A percentile compares a stretch with the other conserved stretches of the same genome.
These are phyloP conservation scores for Botrytis porri DNA, from an alignment of 2,329 filamentous ascomycete genomes.

Conservation along the genomic window DNA sequence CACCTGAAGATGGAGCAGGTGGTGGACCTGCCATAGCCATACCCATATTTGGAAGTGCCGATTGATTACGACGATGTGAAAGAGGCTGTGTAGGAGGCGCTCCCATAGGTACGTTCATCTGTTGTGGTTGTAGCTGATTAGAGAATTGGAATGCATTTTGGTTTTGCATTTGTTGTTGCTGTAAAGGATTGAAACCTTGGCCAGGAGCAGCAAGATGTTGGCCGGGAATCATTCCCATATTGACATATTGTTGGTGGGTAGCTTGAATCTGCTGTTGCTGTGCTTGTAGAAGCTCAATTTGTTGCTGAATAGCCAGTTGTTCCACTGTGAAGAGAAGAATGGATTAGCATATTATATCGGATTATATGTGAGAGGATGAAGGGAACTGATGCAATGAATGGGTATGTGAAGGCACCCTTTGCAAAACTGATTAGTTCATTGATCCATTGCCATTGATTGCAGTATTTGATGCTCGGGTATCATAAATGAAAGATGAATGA, in stretches of 20 bases:
- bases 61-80: slow-evolving; percentile 96
- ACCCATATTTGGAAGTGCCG: slow-evolving; percentile 86
- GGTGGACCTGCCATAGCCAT: slow-evolving; percentile 65
- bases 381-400: neutral
- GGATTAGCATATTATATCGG: slow-evolving; percentile 1
- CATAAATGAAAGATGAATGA: slow-evolving; percentile 24
- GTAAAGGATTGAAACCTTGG: slow-evolving; percentile 68
- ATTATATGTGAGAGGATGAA: neutral
- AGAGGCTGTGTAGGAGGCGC: slow-evolving; percentile 73
- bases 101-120: slow-evolving; percentile 71
- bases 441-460: neutral
- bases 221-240: slow-evolving; percentile 90
- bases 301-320: slow-evolving; percentile 95
- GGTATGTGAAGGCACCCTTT: slow-evolving; percentile 24
- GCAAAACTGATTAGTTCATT: neutral
- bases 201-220: slow-evolving; percentile 69
- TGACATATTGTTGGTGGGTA: slow-evolving; percentile 95
- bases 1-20: slow-evolving; percentile 84
- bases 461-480: neutral
- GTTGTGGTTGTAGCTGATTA: slow-evolving; percentile 68
- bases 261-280: slow-evolving; percentile 97
- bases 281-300: slow-evolving; percentile 95
- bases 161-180: slow-evolving; percentile 69
- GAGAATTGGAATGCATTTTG: slow-evolving; percentile 89
- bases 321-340: slow-evolving; percentile 64